phyloP scores from a whole-genome alignment of 371 early-diverging fungal genomes.

The Mucor indicus region DNA sequence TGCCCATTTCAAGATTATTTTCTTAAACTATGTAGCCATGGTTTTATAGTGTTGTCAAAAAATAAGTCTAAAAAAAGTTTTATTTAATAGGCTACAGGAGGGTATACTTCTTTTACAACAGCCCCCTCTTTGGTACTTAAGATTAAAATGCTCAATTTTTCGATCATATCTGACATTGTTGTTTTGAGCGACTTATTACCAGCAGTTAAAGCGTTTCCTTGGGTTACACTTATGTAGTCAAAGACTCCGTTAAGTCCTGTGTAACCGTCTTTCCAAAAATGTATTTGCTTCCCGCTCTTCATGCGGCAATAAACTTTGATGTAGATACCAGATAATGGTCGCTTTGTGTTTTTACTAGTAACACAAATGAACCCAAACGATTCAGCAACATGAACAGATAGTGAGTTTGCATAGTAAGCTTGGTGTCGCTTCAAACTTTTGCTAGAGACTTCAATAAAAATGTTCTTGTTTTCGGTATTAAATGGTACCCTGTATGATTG shows the following conservation, averaged over 20 bases:
- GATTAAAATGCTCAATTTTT: conserved; percentile 38
- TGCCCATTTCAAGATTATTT: no score
- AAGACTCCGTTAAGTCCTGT: conserved; percentile 62
- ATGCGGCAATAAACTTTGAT: conserved; percentile 58
- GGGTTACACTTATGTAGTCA: conserved; percentile 54
- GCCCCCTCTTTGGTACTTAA: conserved; percentile 29
- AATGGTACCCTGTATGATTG: conserved; percentile 12
- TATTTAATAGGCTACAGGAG: no score
- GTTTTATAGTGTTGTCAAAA: no score
- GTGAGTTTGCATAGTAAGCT: background rate
- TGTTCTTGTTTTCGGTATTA: conserved; percentile 15
- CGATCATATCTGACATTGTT: conserved; percentile 17
- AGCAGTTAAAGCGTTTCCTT: conserved; percentile 32
- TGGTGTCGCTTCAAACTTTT: background rate
- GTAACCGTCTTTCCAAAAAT: conserved; percentile 66
- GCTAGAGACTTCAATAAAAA: conserved; percentile 32
- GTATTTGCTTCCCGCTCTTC: conserved; percentile 19
- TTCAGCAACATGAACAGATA: conserved; percentile 43
- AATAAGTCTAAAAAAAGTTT: no score
- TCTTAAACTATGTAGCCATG: no score
- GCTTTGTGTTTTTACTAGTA: conserved; percentile 21
- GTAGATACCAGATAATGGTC: conserved; percentile 52
- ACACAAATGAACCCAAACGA: conserved; percentile 50
- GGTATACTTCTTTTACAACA: conserved; percentile 37
- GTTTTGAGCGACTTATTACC: background rate